Evolutionary conservation across 495 filamentous ascomycete species (phyloP), one percentile per base, ranked within the genome.

Genomic region (Baudoinia panamericana): DNA sequence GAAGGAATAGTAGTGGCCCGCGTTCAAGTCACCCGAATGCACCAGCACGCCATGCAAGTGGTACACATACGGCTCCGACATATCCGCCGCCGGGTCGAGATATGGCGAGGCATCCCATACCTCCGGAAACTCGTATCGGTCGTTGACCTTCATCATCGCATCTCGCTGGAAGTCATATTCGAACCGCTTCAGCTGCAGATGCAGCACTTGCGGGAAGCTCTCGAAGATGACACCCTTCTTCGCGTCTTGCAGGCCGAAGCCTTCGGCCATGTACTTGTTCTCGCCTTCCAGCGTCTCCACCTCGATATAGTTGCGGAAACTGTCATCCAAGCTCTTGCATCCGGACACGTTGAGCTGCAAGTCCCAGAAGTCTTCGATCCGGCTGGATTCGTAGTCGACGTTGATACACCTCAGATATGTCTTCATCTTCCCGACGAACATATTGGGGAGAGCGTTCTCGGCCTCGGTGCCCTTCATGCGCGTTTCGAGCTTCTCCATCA

Each of bases 391-490:
- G 61, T 92, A 99, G 35, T 88, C 79, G 41, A 99, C 90, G 58
- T 99, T 87, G 58, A 96, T 95, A 66, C 90, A 99, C 5, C 82
- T 90, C 43, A 99, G 90, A 59, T 96, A 96, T 1, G 92, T 99
- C 61, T 94, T 94, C 54, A 88, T 82, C 62, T 93, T 93, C 23
- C 90, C 90, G 36, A 86, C 85, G 54, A 99, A 94, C 63, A 96
- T 73, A 36, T 84, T 76, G 0, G 84, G 75, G 16, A 99, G 67
- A 2, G 81, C 83, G 49, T 92, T 93, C 52, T 96, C 86, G n/a
- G 84, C 84, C 32, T 80, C 74, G 8, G 90, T 99, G 33, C 85
- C 87, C 61, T 96, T 99, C 90, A 99, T 99, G 56, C 80, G 84
- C 54, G 86, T 76, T 55, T 96, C 90, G 63, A 99, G 73, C 31